Percentiles rank a stretch among this genome's conserved stretches.
phyloP scores from a whole-genome alignment of 352 stramenopile genomes.

The Saprolegnia diclina region DNA sequence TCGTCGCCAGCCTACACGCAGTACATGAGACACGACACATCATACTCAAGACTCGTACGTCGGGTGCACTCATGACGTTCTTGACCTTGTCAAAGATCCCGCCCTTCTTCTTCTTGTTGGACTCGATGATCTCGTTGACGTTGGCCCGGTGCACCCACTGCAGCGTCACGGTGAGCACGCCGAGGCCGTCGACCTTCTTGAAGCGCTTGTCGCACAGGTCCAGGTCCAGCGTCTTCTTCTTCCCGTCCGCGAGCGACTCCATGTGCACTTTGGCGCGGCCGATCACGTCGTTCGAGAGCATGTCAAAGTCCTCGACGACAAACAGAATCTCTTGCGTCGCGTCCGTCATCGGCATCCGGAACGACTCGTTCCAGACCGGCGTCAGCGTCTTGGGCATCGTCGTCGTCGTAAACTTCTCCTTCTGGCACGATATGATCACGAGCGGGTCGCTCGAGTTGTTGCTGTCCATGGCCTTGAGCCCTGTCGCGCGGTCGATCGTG shows the following conservation, averaged over 20 bases:
- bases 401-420: constrained; percentile 74
- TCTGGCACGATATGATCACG: constrained; percentile 64
- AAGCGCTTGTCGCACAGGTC: constrained; percentile 64
- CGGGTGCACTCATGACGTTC: constrained; percentile 49
- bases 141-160: constrained; percentile 54
- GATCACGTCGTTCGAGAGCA: constrained; percentile 80
- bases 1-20: constrained; percentile 34
- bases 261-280: constrained; percentile 57
- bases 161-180: constrained; percentile 44
- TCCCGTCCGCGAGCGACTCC: constrained; percentile 14
- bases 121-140: constrained; percentile 44
- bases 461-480: constrained; percentile 81
- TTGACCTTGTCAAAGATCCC: constrained; percentile 49
- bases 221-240: constrained; percentile 28
- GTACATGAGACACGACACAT: neutral
- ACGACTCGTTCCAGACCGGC: constrained; percentile 77
- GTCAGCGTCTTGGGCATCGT: constrained; percentile 68
- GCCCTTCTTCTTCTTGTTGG: constrained; percentile 61
- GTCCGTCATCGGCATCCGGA: constrained; percentile 59
- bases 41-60: no score
- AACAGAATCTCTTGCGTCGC: constrained; percentile 48
- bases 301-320: constrained; percentile 66
- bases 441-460: constrained; percentile 84
- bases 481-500: constrained; percentile 63
- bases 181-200: constrained; percentile 51